Evolutionary conservation across 1,284 basidiomycete species (phyloP).

Genomic region (Ceratobasidium sp.): DNA sequence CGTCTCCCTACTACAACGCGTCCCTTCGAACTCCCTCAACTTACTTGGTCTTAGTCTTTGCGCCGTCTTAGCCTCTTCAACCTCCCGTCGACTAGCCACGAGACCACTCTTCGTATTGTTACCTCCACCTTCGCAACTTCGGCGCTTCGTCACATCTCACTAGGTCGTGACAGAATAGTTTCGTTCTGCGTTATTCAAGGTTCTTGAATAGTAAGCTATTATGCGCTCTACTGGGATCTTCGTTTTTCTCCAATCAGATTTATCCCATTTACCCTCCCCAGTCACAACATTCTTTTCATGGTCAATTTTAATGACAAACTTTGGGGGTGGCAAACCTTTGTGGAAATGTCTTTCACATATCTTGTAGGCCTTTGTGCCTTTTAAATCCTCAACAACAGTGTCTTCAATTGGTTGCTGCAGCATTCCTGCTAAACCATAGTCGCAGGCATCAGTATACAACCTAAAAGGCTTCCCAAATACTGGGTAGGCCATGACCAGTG

Average conservation of each 20-base stretch:
- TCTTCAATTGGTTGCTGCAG: too few species aligned
- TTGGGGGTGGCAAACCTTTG: constrained; percentile 46
- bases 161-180: too few species aligned
- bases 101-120: too few species aligned
- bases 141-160: too few species aligned
- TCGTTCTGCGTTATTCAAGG: constrained; percentile 50
- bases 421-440: constrained; percentile 50
- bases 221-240: constrained; percentile 49
- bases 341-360: too few species aligned
- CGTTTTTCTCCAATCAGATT: neutral
- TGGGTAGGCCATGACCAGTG: constrained; percentile 46
- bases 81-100: too few species aligned
- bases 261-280: constrained; percentile 15
- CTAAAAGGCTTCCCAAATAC: constrained; percentile 51
- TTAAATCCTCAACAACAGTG: too few species aligned
- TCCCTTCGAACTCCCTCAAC: too few species aligned
- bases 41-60: too few species aligned
- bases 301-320: constrained; percentile 44
- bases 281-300: constrained; percentile 45
- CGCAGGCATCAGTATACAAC: constrained; percentile 55
- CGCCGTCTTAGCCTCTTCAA: too few species aligned
- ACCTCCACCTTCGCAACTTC: too few species aligned
- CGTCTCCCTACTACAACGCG: too few species aligned
- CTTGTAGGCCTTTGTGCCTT: constrained; percentile 44
- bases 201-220: constrained; percentile 52